phyloP scores from a whole-genome alignment of 768 basidiomycete species.

The Coprinopsis sp. region DNA sequence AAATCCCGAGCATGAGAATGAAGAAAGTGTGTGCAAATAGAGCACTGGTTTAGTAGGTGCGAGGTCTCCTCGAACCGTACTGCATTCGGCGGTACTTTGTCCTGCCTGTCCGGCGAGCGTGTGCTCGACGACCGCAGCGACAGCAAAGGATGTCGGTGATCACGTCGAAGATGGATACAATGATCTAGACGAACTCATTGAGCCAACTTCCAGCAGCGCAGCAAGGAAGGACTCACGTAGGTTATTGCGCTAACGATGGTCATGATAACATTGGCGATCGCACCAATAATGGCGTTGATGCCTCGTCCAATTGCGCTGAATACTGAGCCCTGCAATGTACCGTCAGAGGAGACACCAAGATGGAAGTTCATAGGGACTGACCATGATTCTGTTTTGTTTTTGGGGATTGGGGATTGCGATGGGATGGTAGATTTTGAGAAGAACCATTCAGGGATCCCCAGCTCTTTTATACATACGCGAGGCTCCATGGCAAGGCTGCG shows the following conservation, averaged over 20 bases:
- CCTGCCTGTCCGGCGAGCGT: slow-evolving; percentile 5
- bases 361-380: too few species aligned
- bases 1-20: background rate
- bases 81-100: slow-evolving; percentile 4
- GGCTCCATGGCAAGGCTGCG: too few species aligned
- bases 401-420: background rate
- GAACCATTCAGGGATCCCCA: too few species aligned
- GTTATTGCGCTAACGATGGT: slow-evolving; percentile 56
- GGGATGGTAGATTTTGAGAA: too few species aligned
- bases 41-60: background rate
- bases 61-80: background rate
- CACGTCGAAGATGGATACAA: slow-evolving; percentile 61
- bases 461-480: too few species aligned
- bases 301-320: slow-evolving; percentile 49
- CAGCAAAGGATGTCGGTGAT: slow-evolving; percentile 55
- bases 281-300: slow-evolving; percentile 55
- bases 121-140: slow-evolving; percentile 34
- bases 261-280: slow-evolving; percentile 56
- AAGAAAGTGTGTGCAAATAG: background rate
- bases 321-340: background rate
- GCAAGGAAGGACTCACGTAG: too few species aligned
- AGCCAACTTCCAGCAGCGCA: too few species aligned
- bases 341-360: background rate
- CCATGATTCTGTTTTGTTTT: background rate
- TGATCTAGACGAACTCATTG: slow-evolving; percentile 42